Percentiles rank a stretch among this genome's conserved stretches.
phyloP scores from a whole-genome alignment of 2,329 filamentous ascomycete genomes.

The Penicillium sclerotigenum region DNA sequence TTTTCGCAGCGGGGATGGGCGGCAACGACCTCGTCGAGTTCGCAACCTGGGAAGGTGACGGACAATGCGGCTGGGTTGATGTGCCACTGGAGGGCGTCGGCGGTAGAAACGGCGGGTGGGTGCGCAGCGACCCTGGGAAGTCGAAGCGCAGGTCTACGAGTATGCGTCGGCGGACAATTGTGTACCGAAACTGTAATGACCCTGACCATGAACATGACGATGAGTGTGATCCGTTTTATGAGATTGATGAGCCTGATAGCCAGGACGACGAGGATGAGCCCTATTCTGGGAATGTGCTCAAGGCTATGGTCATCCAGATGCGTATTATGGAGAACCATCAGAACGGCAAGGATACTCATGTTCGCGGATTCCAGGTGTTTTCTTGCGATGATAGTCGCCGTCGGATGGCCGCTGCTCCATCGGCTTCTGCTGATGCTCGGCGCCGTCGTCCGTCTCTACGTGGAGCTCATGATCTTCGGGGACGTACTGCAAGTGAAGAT shows the following conservation, averaged over 20 bases:
- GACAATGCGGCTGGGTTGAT: conserved; percentile 86
- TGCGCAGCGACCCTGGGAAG: conserved; percentile 20
- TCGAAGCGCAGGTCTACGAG: conserved; percentile 16
- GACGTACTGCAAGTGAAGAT: conserved; percentile 22
- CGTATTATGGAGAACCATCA: conserved; percentile 95
- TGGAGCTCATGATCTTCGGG: conserved; percentile 23
- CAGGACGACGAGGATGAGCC: conserved; percentile 31
- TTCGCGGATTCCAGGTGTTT: conserved; percentile 87
- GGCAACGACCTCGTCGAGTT: conserved; percentile 91
- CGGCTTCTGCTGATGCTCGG: conserved; percentile 34
- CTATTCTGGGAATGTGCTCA: conserved; percentile 68
- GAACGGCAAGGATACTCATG: conserved; percentile 98
- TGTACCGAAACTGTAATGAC: conserved; percentile 18
- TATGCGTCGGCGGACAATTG: conserved; percentile 7
- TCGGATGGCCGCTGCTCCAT: conserved; percentile 30
- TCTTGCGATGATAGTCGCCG: conserved; percentile 46
- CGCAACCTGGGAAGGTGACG: conserved; percentile 71
- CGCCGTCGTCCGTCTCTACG: conserved; percentile 30
- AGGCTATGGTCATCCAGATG: conserved; percentile 86
- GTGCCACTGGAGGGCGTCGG: conserved; percentile 67
- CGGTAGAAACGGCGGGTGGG: conserved; percentile 38
- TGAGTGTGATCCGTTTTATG: conserved; percentile 24
- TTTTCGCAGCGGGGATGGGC: conserved; percentile 83
- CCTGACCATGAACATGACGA: conserved; percentile 13
- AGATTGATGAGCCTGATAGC: conserved; percentile 29